Conservation (phyloP, 2,329 filamentous ascomycete genomes). For the Monilinia laxa region DNA sequence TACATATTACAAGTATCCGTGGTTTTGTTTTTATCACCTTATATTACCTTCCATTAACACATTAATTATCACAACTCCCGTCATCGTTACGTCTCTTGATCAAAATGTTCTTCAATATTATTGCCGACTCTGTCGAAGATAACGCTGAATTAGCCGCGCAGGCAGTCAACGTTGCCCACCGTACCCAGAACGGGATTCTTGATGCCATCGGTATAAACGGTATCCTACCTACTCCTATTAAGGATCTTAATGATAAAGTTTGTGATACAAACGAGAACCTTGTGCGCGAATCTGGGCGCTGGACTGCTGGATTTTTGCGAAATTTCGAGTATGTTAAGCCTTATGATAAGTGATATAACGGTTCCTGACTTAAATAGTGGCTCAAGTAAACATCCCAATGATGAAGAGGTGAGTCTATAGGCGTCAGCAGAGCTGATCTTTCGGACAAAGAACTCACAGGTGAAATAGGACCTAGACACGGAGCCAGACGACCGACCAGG, state of each 20-base stretch:
- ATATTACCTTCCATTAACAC: background rate
- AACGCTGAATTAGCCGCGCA: background rate
- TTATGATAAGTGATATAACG: background rate
- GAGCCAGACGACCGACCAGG: background rate
- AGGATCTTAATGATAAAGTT: background rate
- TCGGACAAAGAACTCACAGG: background rate
- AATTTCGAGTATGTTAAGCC: background rate
- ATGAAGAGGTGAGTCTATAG: background rate
- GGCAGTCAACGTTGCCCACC: background rate
- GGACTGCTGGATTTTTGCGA: background rate
- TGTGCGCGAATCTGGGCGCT: background rate
- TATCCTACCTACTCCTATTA: background rate
- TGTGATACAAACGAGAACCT: background rate
- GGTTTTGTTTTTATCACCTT: background rate
- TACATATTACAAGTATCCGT: no score
- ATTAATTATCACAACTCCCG: background rate
- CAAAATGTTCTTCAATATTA: background rate
- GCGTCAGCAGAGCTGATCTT: background rate
- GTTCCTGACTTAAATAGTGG: background rate
- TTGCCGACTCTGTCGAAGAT: background rate
- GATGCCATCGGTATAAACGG: background rate
- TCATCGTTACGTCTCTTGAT: background rate
- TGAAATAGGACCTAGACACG: background rate
- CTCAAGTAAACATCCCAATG: background rate
- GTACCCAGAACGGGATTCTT: background rate